These are phyloP conservation scores for Collybiopsis confluens DNA, from an alignment of 768 basidiomycete genomes.

Conservation along the genomic window DNA sequence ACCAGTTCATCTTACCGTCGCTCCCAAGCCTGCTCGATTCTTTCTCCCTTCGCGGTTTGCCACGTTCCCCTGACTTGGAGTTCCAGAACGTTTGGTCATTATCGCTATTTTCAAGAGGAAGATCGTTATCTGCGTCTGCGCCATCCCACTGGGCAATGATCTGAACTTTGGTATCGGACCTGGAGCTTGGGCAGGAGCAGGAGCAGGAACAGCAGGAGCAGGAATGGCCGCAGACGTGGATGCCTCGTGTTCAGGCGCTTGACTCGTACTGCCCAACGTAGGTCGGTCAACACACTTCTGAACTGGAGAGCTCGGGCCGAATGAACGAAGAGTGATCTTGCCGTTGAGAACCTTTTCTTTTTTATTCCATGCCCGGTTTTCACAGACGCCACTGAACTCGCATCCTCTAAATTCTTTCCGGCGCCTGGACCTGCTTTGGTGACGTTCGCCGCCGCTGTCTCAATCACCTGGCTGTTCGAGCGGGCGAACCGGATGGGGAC, in stretches of 20 bases:
- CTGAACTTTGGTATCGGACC: background rate
- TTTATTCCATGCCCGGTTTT: background rate
- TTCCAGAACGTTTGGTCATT: too few species aligned
- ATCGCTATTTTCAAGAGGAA: background rate
- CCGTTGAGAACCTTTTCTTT: background rate
- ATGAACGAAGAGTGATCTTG: background rate
- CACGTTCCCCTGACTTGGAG: too few species aligned
- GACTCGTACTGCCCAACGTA: background rate
- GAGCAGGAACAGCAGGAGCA: too few species aligned
- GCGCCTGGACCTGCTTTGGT: background rate
- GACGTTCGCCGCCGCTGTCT: background rate
- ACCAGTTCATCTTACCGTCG: constrained; percentile 31
- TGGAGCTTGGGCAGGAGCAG: background rate
- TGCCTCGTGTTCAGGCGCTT: background rate
- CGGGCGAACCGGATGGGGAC: too few species aligned
- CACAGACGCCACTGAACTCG: background rate
- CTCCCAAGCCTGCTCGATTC: constrained; percentile 20
- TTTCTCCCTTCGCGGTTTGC: background rate
- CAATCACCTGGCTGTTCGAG: too few species aligned
- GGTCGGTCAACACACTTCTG: background rate
- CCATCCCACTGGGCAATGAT: constrained; percentile 36
- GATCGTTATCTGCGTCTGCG: constrained; percentile 23
- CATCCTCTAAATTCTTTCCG: constrained; percentile 1
- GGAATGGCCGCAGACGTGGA: background rate
- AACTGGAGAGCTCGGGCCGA: background rate